Percentiles rank a stretch among this genome's conserved stretches.
phyloP scores from a whole-genome alignment of 2,329 filamentous ascomycete genomes.

The Sporothrix protearum region DNA sequence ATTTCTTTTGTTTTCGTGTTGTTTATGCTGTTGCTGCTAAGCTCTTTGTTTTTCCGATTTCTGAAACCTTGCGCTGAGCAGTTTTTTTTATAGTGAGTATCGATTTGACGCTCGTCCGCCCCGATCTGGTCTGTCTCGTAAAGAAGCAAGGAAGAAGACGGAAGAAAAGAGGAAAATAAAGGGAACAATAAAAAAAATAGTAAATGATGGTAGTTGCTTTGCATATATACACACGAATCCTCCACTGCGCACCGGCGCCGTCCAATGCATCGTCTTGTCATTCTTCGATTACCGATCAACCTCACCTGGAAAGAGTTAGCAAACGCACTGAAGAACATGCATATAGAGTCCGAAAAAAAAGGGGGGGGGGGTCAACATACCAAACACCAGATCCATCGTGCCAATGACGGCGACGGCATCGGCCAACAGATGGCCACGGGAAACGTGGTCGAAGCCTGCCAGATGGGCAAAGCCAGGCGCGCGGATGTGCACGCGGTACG shows the following conservation, averaged over 20 bases:
- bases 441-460: conserved; percentile 88
- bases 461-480: conserved; percentile 96
- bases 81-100: not conserved
- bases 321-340: not conserved
- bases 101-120: not conserved
- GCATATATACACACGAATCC: conserved; percentile 23
- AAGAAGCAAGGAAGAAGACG: not conserved
- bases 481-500: conserved; percentile 95
- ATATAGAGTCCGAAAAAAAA: not conserved
- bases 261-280: conserved; percentile 21
- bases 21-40: not conserved
- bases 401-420: conserved; percentile 96
- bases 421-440: conserved; percentile 86
- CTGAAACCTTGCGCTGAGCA: not conserved
- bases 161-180: not conserved
- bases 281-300: conserved; percentile 55
- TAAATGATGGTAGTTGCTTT: conserved; percentile 17
- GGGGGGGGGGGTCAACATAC: conserved; percentile 50
- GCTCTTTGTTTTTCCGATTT: not conserved
- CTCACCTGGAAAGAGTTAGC: conserved; percentile 51
- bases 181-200: conserved; percentile 1
- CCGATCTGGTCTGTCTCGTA: not conserved
- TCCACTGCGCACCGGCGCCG: not conserved
- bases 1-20: not conserved
- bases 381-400: conserved; percentile 86